Conservation (phyloP, 2,329 filamentous ascomycete species). For the Beauveria sp. region DNA sequence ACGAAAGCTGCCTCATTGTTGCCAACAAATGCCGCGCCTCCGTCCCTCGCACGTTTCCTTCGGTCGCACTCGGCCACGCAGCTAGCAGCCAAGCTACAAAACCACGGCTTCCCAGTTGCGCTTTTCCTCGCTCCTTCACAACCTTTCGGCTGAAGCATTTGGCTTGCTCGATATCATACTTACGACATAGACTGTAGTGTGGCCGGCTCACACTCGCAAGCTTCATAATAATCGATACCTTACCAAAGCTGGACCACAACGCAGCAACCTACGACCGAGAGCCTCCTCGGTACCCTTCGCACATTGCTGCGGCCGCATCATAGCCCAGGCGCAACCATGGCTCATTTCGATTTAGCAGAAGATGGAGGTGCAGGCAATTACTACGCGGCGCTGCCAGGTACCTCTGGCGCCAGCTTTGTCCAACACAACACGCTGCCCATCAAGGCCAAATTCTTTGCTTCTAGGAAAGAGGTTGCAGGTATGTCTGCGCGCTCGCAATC, state of each 20-base stretch:
- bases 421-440: conserved; percentile 24
- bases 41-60: neutral
- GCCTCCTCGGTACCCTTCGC: neutral
- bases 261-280: neutral
- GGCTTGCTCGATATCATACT: too few species aligned
- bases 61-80: neutral
- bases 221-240: neutral
- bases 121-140: neutral
- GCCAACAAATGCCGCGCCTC: neutral
- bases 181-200: neutral
- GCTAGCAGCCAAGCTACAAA: neutral
- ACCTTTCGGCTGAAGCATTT: neutral
- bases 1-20: neutral
- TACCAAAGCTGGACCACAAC: neutral
- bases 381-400: conserved; percentile 28
- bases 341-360: conserved; percentile 22
- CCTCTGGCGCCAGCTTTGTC: conserved; percentile 21
- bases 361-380: conserved; percentile 20
- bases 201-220: conserved; percentile 2
- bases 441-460: conserved; percentile 22
- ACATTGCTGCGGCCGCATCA: neutral
- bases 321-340: conserved; percentile 18
- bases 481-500: conserved; percentile 4
- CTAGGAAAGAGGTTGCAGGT: conserved; percentile 21
- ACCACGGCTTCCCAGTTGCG: neutral